phyloP scores from a whole-genome alignment of 306 rosid species.

The Pyrus pyrifolia region DNA sequence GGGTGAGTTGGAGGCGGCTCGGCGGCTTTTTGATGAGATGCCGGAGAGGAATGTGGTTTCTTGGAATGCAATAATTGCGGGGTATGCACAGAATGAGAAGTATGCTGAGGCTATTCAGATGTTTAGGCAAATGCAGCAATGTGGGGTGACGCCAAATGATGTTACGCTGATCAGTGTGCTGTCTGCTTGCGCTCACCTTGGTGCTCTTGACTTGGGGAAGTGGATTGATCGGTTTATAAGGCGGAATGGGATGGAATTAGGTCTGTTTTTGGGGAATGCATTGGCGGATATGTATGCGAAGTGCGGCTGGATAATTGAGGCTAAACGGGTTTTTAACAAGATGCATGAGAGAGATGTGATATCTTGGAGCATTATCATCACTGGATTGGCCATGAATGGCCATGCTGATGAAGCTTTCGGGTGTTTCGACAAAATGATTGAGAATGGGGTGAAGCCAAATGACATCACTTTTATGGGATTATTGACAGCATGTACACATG shows the following conservation, averaged over 20 bases:
- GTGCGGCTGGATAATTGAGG: slow-evolving; percentile 31
- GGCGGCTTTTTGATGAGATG: slow-evolving; percentile 21
- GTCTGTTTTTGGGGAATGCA: slow-evolving; percentile 31
- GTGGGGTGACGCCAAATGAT: slow-evolving; percentile 14
- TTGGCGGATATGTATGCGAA: slow-evolving; percentile 35
- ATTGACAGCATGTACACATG: slow-evolving; percentile 34
- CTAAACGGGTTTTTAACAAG: slow-evolving; percentile 12
- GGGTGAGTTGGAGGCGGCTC: slow-evolving; percentile 22
- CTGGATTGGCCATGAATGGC: slow-evolving; percentile 37
- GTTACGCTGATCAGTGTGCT: slow-evolving; percentile 30
- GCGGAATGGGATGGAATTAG: slow-evolving; percentile 11
- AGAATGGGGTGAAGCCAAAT: slow-evolving; percentile 20
- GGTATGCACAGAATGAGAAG: slow-evolving; percentile 32
- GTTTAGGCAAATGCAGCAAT: slow-evolving; percentile 30
- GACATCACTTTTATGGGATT: slow-evolving; percentile 34
- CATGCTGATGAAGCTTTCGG: slow-evolving; percentile 26
- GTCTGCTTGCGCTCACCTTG: slow-evolving; percentile 36
- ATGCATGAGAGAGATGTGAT: slow-evolving; percentile 34
- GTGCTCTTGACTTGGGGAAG: slow-evolving; percentile 37
- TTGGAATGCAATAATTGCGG: slow-evolving; percentile 35
- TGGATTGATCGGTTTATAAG: slow-evolving; percentile 29
- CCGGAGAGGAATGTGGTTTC: slow-evolving; percentile 29
- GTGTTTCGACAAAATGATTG: slow-evolving; percentile 24
- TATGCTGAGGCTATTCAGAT: slow-evolving; percentile 23
- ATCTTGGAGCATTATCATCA: slow-evolving; percentile 37